Conservation (phyloP, 2,329 filamentous ascomycete genomes). For the Xylaria sp. region DNA sequence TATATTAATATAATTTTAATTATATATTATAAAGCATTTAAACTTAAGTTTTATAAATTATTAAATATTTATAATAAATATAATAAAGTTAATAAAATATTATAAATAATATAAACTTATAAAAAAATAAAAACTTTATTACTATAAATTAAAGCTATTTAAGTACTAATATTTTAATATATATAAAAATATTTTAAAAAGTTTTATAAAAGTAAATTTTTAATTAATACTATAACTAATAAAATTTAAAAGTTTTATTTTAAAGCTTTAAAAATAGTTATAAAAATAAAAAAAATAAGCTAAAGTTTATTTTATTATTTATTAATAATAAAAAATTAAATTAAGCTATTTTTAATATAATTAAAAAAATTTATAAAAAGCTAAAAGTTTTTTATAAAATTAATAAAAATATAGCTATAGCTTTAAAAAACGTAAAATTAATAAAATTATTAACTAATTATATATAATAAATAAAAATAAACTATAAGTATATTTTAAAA, state of each 20-base stretch:
- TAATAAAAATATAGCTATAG: too few relatives aligned
- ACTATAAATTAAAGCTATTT: background rate
- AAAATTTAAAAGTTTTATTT: background rate
- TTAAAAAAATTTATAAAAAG: background rate
- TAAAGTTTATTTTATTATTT: too few relatives aligned
- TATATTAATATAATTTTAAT: background rate
- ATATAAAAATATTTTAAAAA: background rate
- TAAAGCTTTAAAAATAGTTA: background rate
- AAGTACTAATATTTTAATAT: background rate
- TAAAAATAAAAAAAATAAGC: background rate
- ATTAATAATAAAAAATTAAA: background rate
- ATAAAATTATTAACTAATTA: too few relatives aligned
- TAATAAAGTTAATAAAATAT: background rate
- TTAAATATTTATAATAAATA: background rate
- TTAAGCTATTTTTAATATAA: background rate
- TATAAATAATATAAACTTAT: background rate
- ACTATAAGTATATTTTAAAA: too few relatives aligned
- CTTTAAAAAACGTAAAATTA: too few relatives aligned
- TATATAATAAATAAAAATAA: too few relatives aligned
- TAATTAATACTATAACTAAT: background rate
- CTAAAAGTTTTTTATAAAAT: too few relatives aligned
- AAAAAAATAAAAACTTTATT: background rate
- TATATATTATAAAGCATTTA: background rate
- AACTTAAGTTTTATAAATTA: background rate
- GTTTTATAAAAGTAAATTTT: background rate